Percentiles rank a stretch among this genome's conserved stretches.
Evolutionary conservation across 257 asterid species (phyloP).

Genomic region (Datura wrightii): DNA sequence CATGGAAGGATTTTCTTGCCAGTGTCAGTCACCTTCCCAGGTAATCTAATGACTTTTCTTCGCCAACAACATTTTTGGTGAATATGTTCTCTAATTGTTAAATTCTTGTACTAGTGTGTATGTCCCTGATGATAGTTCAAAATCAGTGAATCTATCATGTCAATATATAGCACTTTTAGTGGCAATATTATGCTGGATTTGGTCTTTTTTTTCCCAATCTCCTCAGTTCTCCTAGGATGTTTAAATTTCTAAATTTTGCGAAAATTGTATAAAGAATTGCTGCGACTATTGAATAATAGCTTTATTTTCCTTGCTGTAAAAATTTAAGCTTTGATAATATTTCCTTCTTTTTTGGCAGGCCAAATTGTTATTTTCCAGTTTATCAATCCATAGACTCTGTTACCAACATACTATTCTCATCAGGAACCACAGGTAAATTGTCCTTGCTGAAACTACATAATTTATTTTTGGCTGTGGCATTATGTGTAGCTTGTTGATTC

Average conservation of each 20-base stretch:
- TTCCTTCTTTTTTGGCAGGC: conserved; percentile 55
- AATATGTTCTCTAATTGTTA: not conserved
- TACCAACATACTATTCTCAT: conserved; percentile 86
- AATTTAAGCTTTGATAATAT: conserved; percentile 12
- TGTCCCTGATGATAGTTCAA: not conserved
- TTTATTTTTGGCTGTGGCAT: not conserved
- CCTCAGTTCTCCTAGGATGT: not conserved
- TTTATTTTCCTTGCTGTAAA: conserved; percentile 27
- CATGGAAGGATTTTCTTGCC: conserved; percentile 76
- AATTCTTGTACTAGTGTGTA: not conserved
- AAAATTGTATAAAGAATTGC: not conserved
- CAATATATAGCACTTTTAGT: not conserved
- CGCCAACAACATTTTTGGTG: conserved; percentile 12
- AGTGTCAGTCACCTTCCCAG: conserved; percentile 56
- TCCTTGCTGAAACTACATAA: not conserved
- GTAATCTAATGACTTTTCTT: conserved; percentile 40
- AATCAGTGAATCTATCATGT: not conserved
- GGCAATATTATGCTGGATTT: conserved; percentile 16
- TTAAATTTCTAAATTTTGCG: not conserved
- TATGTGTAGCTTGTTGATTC: conserved; percentile 9
- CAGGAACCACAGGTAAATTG: conserved; percentile 86
- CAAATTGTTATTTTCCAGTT: conserved; percentile 62
- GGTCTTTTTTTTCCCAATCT: not conserved
- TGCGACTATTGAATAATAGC: not conserved
- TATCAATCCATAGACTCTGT: conserved; percentile 70